These are phyloP conservation scores for Aspergillus spinulosporus DNA, from an alignment of 2,329 filamentous ascomycete species.

Conservation along the genomic window DNA sequence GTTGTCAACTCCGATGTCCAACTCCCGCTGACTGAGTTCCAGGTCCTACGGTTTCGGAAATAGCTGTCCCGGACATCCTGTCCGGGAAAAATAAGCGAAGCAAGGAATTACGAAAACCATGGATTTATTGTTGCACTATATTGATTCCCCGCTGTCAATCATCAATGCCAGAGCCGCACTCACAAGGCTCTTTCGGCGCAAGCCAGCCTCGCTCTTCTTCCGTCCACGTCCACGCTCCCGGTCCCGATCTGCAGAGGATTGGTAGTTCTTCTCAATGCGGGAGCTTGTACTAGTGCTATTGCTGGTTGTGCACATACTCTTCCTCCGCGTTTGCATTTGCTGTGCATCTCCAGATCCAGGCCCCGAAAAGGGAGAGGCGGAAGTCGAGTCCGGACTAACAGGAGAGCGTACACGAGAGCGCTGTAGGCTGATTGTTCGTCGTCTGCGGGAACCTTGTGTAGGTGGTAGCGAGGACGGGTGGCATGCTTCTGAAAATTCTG, in stretches of 20 bases:
- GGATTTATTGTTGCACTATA: background rate
- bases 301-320: constrained; percentile 31
- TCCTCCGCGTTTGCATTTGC: constrained; percentile 22
- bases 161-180: constrained; percentile 41
- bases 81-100: too few species aligned
- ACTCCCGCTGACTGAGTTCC: too few species aligned
- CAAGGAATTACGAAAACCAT: too few species aligned
- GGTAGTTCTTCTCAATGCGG: constrained; percentile 39
- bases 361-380: background rate
- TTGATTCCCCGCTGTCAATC: constrained; percentile 25
- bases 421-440: constrained; percentile 30
- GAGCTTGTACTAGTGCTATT: background rate
- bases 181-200: constrained; percentile 41
- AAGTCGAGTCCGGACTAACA: constrained; percentile 6
- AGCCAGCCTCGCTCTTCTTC: constrained; percentile 39
- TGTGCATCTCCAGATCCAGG: constrained; percentile 3
- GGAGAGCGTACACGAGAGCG: constrained; percentile 33
- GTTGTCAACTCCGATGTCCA: too few species aligned
- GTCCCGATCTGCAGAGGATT: constrained; percentile 23
- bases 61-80: too few species aligned
- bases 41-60: too few species aligned
- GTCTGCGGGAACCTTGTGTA: constrained; percentile 31
- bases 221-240: constrained; percentile 13
- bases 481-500: constrained; percentile 30
- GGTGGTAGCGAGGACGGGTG: constrained; percentile 42